Evolutionary conservation across 164 flowering plant genomes (phyloP).

Genomic region (Vitis amurensis): DNA sequence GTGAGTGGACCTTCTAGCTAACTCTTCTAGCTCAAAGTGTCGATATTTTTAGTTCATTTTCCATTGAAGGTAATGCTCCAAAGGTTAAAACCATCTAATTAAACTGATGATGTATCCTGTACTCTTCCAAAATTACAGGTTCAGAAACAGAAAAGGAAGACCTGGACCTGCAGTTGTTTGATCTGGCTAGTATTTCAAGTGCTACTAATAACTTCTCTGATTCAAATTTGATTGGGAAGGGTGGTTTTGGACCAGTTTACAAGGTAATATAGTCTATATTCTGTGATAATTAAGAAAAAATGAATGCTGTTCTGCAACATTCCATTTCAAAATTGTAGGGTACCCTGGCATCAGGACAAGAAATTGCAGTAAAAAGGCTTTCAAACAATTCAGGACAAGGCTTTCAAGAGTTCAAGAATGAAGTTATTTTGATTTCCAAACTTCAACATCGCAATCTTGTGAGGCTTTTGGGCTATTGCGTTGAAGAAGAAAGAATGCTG

Average conservation of each 20-base stretch:
- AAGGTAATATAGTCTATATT: constrained; percentile 8
- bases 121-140: too few relatives aligned
- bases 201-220: constrained; percentile 28
- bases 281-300: too few relatives aligned
- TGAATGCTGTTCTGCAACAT: background rate
- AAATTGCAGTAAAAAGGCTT: constrained; percentile 48
- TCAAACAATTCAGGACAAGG: constrained; percentile 39
- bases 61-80: too few relatives aligned
- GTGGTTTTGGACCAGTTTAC: constrained; percentile 37
- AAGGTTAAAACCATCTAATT: too few relatives aligned
- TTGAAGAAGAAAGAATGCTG: too few relatives aligned
- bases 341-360: constrained; percentile 22
- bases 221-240: constrained; percentile 28
- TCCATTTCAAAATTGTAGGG: constrained; percentile 21
- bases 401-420: constrained; percentile 42
- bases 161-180: constrained; percentile 18
- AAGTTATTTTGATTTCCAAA: constrained; percentile 35
- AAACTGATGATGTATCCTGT: too few relatives aligned
- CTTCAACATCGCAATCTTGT: constrained; percentile 38
- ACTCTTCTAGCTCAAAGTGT: too few relatives aligned
- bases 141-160: constrained; percentile 1
- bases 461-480: too few relatives aligned
- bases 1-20: too few relatives aligned
- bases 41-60: too few relatives aligned
- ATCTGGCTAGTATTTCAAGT: constrained; percentile 5